Base-by-base conservation (phyloP, 192 early-diverging fungal genomes). In the Umbelopsis isabellina region DNA sequence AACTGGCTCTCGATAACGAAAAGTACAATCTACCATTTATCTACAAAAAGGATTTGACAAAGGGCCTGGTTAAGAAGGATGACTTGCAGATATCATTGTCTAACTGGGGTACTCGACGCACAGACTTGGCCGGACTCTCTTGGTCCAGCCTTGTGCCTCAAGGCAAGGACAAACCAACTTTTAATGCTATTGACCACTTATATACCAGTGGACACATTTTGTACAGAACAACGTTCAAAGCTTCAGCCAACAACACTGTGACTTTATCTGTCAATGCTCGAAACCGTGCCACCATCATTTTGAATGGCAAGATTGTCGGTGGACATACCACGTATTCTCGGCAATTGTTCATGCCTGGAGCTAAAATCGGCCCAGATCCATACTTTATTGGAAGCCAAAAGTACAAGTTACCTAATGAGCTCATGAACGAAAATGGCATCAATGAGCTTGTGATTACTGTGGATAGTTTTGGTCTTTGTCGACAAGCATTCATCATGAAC, bases 271-370 rank as follows among this genome's bases (percentile, higher is more conserved):
- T 94, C 37, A 93, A 92, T 72, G 83, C 82, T 44, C 86, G 94
- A 25, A 88, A 96, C 78, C 82, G 92, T 41, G 84, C 82, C 65
- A 90, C 89, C 0, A 73, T 92, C 21, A 86, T 87, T 73, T 69
- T 92, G 45, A 96, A 96, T 75, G 87, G 87, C 0, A 58, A 82
- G 33, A 86, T 91, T 69, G 78, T 91, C 67, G 93, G 92, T 10
- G 92, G 92, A 0, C 92, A 96, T 69, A 91, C 89, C 66, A 92
- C 91, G 0, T 93, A 93, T 71, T 88, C 88, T 30, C 75, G 79
- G 13, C 84, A 81, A 46, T 44, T 87, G 5, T 69, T 85, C 12
- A 53, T 68, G 33, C 72, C 92, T 18, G 91, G 91, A 9, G 75
- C 88, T 15, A 92, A 92, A 66, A 82, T 84, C 58, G 91, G 94